Evolutionary conservation across 176 grass and related monocot species (phyloP).

Genomic region (Metroxylon sagu): DNA sequence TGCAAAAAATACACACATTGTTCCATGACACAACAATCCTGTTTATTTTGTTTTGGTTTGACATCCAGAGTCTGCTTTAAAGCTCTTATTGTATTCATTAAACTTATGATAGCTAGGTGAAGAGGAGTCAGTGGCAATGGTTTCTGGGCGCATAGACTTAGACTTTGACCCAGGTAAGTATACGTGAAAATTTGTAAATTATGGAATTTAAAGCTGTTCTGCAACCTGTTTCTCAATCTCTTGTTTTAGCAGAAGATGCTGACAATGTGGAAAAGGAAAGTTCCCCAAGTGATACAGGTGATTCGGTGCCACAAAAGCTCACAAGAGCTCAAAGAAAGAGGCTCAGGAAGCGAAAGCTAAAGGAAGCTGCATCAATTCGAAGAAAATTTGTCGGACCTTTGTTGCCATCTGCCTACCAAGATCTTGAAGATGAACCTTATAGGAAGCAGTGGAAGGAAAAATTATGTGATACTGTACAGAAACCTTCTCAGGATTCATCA

Average conservation of each 20-base stretch:
- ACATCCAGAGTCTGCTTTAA: too few relatives aligned
- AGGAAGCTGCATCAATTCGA: slow-evolving; percentile 7
- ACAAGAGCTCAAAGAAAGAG: slow-evolving; percentile 27
- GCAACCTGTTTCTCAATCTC: neutral
- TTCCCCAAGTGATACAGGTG: neutral
- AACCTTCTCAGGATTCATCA: too few relatives aligned
- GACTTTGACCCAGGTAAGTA: slow-evolving; percentile 10
- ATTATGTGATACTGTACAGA: too few relatives aligned
- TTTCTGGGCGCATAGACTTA: neutral
- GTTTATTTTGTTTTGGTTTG: too few relatives aligned
- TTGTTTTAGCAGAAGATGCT: slow-evolving; percentile 4
- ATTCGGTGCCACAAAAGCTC: slow-evolving; percentile 2
- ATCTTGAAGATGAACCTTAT: neutral
- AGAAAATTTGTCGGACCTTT: slow-evolving; percentile 20
- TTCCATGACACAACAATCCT: too few relatives aligned
- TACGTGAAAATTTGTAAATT: neutral
- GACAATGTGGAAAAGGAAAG: slow-evolving; percentile 1
- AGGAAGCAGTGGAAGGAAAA: neutral
- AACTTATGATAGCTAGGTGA: neutral
- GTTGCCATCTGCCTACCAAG: slow-evolving; percentile 1
- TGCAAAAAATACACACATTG: too few relatives aligned
- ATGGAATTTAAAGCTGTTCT: neutral
- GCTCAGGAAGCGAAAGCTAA: slow-evolving; percentile 19
- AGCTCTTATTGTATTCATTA: too few relatives aligned
- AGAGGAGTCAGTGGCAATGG: slow-evolving; percentile 2